phyloP scores from a whole-genome alignment of 441 rosid genomes.

The Theobroma grandiflorum region DNA sequence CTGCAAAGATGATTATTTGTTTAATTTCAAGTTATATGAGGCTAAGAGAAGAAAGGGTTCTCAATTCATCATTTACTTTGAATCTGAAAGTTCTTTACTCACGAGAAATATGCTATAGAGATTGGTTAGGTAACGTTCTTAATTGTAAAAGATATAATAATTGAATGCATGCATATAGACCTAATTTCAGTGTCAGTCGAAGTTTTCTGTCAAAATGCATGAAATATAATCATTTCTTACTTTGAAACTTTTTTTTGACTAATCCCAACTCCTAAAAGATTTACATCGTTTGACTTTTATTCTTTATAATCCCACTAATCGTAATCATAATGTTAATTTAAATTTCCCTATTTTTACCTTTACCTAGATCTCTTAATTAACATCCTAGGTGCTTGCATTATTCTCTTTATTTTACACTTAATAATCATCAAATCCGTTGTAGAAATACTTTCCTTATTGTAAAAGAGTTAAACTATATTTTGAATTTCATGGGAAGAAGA shows the following conservation, averaged over 20 bases:
- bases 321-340: too few relatives aligned
- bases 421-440: too few relatives aligned
- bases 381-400: too few relatives aligned
- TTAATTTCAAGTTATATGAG: not conserved
- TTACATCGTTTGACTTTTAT: not conserved
- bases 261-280: not conserved
- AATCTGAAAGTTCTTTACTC: not conserved
- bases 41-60: not conserved
- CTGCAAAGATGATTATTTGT: too few relatives aligned
- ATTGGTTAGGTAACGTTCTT: not conserved
- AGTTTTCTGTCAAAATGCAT: not conserved
- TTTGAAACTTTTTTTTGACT: not conserved
- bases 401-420: too few relatives aligned
- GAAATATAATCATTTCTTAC: not conserved
- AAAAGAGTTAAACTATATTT: too few relatives aligned
- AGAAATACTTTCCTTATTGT: too few relatives aligned
- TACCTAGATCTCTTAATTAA: too few relatives aligned
- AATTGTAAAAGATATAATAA: not conserved
- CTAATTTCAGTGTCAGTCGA: not conserved
- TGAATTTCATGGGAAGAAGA: too few relatives aligned
- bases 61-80: not conserved
- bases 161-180: not conserved
- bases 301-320: too few relatives aligned
- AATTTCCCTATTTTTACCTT: too few relatives aligned
- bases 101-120: not conserved